Evolutionary conservation across 139 green algal genomes (phyloP), one percentile per base, ranked within the genome.

Genomic region (Pycnococcus provasolii): DNA sequence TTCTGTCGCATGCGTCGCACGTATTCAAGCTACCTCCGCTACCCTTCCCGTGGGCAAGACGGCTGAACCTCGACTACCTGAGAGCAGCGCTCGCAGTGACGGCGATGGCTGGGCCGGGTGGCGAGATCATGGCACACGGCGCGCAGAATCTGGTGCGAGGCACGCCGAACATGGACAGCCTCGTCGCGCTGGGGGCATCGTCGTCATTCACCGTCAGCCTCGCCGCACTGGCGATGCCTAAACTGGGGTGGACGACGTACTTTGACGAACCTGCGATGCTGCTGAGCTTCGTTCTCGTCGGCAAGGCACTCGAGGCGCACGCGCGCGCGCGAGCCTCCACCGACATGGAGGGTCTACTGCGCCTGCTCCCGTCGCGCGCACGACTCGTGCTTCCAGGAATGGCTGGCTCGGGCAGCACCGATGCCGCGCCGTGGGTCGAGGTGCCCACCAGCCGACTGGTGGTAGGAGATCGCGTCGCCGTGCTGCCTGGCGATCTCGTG

Each of bases 181-280:
- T 96, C 9, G 88, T 96, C 37, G 84, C 77, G n/a, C 50, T 96
- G 50, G 89, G 89, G 42, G 81, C 72, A 13, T 68, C 61, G 6
- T 81, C 85, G 4, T 87, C 85, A 3, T 94, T 94, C 71, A 50
- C 54, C 42, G 81, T 83, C 13, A 73, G 79, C 69, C 43, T 64
- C 61, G 55, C 54, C 3, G 26, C 63, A 15, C 53, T 78, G 45
- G 3, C 81, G 51, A 42, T 78, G 7, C 84, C 79, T 2, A 75
- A 68, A 7, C 65, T 89, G 1, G 79, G 61, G 43, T 79, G 87
- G 54, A 73, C 83, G 1, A 77, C 70, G 11, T 94, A 92, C 68
- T 76, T 95, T 62, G 89, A 96, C 73, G 90, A 96, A 80, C 90
- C 90, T 0, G 87, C 93, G 13, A 96, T 96, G 90, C 88, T 96